Conservation (phyloP, 2,329 filamentous ascomycete species). For the Xylariaceae sp. region DNA sequence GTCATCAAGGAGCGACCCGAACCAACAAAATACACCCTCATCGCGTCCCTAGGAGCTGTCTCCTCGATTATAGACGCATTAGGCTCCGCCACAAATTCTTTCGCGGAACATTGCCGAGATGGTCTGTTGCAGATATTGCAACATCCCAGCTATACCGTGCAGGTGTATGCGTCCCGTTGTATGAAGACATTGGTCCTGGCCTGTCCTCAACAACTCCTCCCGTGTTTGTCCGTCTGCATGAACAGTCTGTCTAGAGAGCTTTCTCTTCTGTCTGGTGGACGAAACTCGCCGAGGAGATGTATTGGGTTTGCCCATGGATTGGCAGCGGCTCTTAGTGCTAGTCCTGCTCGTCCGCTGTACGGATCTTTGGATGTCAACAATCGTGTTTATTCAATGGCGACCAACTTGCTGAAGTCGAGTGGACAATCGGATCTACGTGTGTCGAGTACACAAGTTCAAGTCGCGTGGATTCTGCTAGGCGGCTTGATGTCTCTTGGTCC, state of each 20-base stretch:
- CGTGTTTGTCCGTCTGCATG: slow-evolving; percentile 91
- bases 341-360: slow-evolving; percentile 80
- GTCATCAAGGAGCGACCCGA: slow-evolving; percentile 80
- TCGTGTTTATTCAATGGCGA: slow-evolving; percentile 83
- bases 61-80: slow-evolving; percentile 72
- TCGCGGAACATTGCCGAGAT: slow-evolving; percentile 82
- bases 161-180: slow-evolving; percentile 82
- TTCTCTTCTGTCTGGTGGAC: slow-evolving; percentile 65
- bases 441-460: slow-evolving; percentile 91
- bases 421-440: slow-evolving; percentile 84
- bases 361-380: slow-evolving; percentile 95
- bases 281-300: slow-evolving; percentile 76
- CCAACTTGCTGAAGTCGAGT: slow-evolving; percentile 85
- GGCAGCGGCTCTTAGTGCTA: slow-evolving; percentile 84
- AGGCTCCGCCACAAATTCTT: slow-evolving; percentile 71
- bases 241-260: slow-evolving; percentile 89
- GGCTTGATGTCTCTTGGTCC: slow-evolving; percentile 94
- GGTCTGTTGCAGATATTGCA: slow-evolving; percentile 83
- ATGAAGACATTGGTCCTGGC: slow-evolving; percentile 82
- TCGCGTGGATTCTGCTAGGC: slow-evolving; percentile 95
- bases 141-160: slow-evolving; percentile 93
- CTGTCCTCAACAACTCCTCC: slow-evolving; percentile 85
- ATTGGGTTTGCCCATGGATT: slow-evolving; percentile 89
- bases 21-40: slow-evolving; percentile 79
- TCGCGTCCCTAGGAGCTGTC: slow-evolving; percentile 72